phyloP scores from a whole-genome alignment of 2,329 filamentous ascomycete genomes.

The Salinomyces thailandicus region DNA sequence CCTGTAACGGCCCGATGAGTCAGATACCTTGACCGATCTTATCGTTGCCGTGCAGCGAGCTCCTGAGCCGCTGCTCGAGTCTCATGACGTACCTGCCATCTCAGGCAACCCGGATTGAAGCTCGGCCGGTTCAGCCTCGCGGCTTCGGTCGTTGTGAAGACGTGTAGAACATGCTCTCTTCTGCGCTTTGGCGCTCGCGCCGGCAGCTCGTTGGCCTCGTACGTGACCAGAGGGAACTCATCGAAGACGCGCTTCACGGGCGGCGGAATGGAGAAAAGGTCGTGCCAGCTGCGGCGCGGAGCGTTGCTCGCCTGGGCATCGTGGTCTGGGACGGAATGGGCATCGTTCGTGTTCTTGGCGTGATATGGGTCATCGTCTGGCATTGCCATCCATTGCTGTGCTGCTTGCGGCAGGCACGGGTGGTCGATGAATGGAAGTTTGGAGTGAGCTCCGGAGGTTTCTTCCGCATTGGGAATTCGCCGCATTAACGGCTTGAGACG shows the following conservation, averaged over 20 bases:
- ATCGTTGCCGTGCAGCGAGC: not conserved
- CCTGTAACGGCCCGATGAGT: conserved; percentile 48
- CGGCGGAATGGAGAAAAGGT: conserved; percentile 50
- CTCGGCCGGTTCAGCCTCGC: conserved; percentile 55
- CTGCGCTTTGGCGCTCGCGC: conserved; percentile 42
- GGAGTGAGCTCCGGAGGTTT: not conserved
- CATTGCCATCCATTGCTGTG: conserved; percentile 15
- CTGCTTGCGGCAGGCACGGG: not conserved
- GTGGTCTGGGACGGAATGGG: no score
- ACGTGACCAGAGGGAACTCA: conserved; percentile 65
- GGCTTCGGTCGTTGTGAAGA: conserved; percentile 62
- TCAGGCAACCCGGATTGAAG: conserved; percentile 86
- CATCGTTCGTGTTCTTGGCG: no score
- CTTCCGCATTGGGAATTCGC: not conserved
- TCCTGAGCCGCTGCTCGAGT: not conserved
- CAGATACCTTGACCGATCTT: no score
- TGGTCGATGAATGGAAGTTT: not conserved
- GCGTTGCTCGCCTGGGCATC: not conserved
- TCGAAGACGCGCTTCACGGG: conserved; percentile 78
- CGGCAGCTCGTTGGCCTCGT: conserved; percentile 66
- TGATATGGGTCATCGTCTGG: conserved; percentile 11
- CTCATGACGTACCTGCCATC: conserved; percentile 69
- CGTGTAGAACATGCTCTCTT: conserved; percentile 53
- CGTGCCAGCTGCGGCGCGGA: conserved; percentile 4
- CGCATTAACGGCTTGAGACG: no score